These are phyloP conservation scores for Solanum hybrid DNA, from an alignment of 305 asterid species.

Conservation along the genomic window DNA sequence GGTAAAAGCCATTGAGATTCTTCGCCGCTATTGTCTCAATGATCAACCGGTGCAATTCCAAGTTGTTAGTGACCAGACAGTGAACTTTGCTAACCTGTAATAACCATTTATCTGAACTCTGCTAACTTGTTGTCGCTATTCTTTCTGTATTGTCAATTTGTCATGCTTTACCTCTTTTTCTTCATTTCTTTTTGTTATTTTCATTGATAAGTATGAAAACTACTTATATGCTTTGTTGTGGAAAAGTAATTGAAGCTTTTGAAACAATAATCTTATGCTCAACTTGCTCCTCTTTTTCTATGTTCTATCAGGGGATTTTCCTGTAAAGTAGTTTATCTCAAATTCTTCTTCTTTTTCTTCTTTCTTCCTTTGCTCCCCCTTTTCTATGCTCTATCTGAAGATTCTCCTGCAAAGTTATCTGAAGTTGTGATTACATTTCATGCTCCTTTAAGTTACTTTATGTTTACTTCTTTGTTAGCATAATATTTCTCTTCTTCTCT, in stretches of 20 bases:
- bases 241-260: background rate
- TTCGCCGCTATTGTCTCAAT: conserved; percentile 85
- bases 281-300: background rate
- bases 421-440: background rate
- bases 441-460: background rate
- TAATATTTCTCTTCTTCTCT: background rate
- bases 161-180: background rate
- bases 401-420: background rate
- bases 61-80: conserved; percentile 95
- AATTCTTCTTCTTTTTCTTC: background rate
- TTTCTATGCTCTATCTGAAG: background rate
- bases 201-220: background rate
- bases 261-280: background rate
- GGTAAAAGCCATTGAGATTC: conserved; percentile 88
- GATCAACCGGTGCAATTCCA: conserved; percentile 83
- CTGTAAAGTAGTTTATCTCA: background rate
- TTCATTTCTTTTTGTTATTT: background rate
- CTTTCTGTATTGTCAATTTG: background rate
- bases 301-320: background rate
- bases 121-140: conserved; percentile 8
- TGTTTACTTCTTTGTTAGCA: background rate
- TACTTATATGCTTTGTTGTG: background rate
- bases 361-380: background rate
- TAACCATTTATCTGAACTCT: conserved; percentile 35
- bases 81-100: conserved; percentile 48